These are phyloP conservation scores for Cryphonectria parasitica DNA, from an alignment of 2,329 filamentous ascomycete species.

Conservation along the genomic window DNA sequence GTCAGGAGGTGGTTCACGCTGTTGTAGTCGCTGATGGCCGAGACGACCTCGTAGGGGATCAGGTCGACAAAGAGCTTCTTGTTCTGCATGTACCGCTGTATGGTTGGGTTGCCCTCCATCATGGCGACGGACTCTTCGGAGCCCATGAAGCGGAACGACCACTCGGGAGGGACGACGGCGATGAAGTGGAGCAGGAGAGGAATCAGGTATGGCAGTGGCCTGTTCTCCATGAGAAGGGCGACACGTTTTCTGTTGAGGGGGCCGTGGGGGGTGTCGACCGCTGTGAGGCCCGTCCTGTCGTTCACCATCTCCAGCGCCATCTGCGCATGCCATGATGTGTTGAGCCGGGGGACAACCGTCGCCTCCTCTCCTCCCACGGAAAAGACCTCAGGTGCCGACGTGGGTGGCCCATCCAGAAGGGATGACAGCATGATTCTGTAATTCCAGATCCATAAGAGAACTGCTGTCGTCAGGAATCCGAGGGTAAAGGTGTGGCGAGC, in stretches of 20 bases:
- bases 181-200: constrained; percentile 61
- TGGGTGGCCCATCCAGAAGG: background rate
- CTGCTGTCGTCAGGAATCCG: background rate
- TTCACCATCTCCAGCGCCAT: constrained; percentile 6
- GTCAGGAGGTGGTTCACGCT: constrained; percentile 58
- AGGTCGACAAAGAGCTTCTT: constrained; percentile 55
- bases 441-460: constrained; percentile 7
- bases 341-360: background rate
- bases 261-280: constrained; percentile 1
- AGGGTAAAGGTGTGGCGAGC: background rate
- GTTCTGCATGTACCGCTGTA: constrained; percentile 39
- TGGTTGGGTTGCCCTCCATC: constrained; percentile 23
- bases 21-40: constrained; percentile 51
- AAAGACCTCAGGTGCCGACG: background rate
- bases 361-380: background rate
- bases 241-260: constrained; percentile 36
- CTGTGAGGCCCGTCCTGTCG: constrained; percentile 7
- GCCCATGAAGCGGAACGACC: constrained; percentile 61
- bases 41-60: constrained; percentile 53
- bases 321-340: constrained; percentile 18
- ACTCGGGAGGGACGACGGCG: constrained; percentile 58
- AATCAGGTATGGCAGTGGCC: constrained; percentile 52
- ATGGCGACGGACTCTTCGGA: constrained; percentile 48
- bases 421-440: background rate
- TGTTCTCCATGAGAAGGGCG: constrained; percentile 58